A percentile compares a stretch with the other conserved stretches of the same genome.
These are phyloP conservation scores for Claviceps quebecensis DNA, from an alignment of 2,329 filamentous ascomycete species.

Conservation along the genomic window DNA sequence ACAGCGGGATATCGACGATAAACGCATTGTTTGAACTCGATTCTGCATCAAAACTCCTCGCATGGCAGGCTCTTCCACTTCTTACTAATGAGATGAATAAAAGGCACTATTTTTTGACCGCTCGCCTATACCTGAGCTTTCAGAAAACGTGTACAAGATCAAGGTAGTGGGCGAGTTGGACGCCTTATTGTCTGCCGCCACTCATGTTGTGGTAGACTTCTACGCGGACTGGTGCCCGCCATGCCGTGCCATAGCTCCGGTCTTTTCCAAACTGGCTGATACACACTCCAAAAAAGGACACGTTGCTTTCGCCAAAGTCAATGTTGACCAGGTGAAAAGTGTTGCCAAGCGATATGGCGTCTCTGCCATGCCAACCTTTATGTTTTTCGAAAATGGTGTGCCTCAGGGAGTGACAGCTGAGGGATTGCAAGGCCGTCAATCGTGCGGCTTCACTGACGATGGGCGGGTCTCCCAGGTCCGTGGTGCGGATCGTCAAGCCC, in stretches of 20 bases:
- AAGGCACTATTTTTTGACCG: neutral
- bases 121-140: slow-evolving; percentile 25
- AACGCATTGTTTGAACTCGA: neutral
- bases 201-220: slow-evolving; percentile 33
- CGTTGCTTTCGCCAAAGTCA: slow-evolving; percentile 9
- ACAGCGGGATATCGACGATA: neutral
- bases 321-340: slow-evolving; percentile 13
- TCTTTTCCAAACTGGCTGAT: slow-evolving; percentile 35
- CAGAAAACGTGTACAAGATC: slow-evolving; percentile 23
- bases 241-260: slow-evolving; percentile 32
- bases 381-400: slow-evolving; percentile 69
- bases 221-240: slow-evolving; percentile 37
- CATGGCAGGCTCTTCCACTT: neutral
- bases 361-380: slow-evolving; percentile 87
- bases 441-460: slow-evolving; percentile 12
- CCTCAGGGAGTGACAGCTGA: slow-evolving; percentile 17
- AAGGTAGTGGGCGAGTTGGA: slow-evolving; percentile 18
- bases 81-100: neutral
- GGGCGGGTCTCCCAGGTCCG: slow-evolving; percentile 17
- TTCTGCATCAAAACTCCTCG: neutral
- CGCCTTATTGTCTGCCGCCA: slow-evolving; percentile 23
- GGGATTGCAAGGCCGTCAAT: slow-evolving; percentile 10
- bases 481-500: slow-evolving; percentile 15
- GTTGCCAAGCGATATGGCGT: slow-evolving; percentile 55
- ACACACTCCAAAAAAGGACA: slow-evolving; percentile 10